Evolutionary conservation across 164 flowering plant genomes (phyloP).

Genomic region (Aristolochia fimbriata): DNA sequence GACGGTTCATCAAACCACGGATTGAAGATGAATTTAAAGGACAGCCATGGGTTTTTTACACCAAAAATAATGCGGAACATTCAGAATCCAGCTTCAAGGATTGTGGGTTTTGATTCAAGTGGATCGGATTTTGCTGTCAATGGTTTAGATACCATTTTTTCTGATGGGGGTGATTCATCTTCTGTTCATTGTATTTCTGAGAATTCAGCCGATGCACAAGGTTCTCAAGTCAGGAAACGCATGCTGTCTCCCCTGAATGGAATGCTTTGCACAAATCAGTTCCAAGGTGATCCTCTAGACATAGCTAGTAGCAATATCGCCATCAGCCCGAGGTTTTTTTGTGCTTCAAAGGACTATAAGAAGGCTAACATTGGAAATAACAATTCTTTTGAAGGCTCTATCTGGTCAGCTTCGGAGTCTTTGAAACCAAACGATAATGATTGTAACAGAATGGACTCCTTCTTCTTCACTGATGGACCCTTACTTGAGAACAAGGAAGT

Average conservation of each 20-base stretch:
- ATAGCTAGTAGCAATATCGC: conserved; percentile 18
- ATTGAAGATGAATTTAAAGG: conserved; percentile 22
- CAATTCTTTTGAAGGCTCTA: conserved; percentile 13
- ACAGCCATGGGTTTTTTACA: conserved; percentile 18
- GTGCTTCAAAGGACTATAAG: conserved; percentile 34
- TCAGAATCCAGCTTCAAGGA: conserved; percentile 48
- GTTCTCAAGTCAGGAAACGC: conserved; percentile 53
- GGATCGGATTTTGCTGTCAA: conserved; percentile 15
- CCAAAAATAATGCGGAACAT: conserved; percentile 24
- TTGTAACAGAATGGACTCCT: conserved; percentile 17
- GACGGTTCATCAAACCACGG: conserved; percentile 26
- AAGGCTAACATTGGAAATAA: conserved; percentile 45
- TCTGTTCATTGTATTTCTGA: conserved; percentile 7
- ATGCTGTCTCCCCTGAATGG: conserved; percentile 56
- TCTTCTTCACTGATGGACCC: conserved; percentile 62
- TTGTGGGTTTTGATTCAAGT: conserved; percentile 58
- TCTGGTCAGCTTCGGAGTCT: conserved; percentile 21
- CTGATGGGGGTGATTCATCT: conserved; percentile 13
- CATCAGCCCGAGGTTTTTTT: conserved; percentile 7
- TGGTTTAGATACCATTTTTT: conserved; percentile 13
- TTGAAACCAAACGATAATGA: conserved; percentile 21
- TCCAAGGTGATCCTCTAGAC: conserved; percentile 41
- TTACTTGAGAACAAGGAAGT: conserved; percentile 31
- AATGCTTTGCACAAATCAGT: conserved; percentile 29
- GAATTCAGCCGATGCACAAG: conserved; percentile 27